Percentiles rank a stretch among this genome's conserved stretches.
Evolutionary conservation across 2,329 filamentous ascomycete species (phyloP).

Genomic region (Fusarium ramigenum): DNA sequence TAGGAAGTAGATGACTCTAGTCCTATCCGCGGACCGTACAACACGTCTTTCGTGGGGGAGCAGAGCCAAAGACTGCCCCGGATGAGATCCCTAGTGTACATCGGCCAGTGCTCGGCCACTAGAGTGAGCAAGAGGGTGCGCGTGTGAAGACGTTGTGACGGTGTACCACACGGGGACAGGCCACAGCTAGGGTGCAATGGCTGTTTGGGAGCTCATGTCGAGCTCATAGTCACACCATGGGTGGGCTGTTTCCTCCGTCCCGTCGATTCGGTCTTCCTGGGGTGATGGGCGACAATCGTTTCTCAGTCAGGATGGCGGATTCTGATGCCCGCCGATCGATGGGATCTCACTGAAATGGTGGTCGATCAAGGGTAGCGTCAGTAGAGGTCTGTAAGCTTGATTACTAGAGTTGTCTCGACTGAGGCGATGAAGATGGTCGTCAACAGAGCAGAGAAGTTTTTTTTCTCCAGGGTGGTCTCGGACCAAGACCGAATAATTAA

Average conservation of each 20-base stretch:
- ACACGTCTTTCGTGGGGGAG: conserved; percentile 7
- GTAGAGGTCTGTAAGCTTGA: conserved; percentile 21
- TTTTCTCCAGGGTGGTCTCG: conserved; percentile 6
- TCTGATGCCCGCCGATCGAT: conserved; percentile 38
- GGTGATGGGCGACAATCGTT: conserved; percentile 34
- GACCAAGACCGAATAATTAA: conserved; percentile 12
- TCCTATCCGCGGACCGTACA: conserved; percentile 15
- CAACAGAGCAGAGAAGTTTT: background rate
- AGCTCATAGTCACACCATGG: conserved; percentile 43
- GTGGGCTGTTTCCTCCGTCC: conserved; percentile 43
- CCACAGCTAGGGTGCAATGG: conserved; percentile 34
- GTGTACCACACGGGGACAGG: conserved; percentile 35
- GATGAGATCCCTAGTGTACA: conserved; percentile 28
- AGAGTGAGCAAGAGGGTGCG: conserved; percentile 23
- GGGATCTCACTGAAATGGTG: conserved; percentile 37
- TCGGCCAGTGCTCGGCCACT: conserved; percentile 24
- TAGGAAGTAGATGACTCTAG: conserved; percentile 13
- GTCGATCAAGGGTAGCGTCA: conserved; percentile 32
- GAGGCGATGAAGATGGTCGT: conserved; percentile 10
- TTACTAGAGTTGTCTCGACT: conserved; percentile 31
- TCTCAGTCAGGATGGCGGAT: conserved; percentile 34
- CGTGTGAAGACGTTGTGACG: conserved; percentile 35
- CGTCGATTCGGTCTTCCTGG: conserved; percentile 39
- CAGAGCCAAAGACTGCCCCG: conserved; percentile 29
- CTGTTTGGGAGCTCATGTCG: conserved; percentile 36